Evolutionary conservation across 305 asterid genomes (phyloP), one percentile per base, ranked within the genome.

Genomic region (Lippia alba): DNA sequence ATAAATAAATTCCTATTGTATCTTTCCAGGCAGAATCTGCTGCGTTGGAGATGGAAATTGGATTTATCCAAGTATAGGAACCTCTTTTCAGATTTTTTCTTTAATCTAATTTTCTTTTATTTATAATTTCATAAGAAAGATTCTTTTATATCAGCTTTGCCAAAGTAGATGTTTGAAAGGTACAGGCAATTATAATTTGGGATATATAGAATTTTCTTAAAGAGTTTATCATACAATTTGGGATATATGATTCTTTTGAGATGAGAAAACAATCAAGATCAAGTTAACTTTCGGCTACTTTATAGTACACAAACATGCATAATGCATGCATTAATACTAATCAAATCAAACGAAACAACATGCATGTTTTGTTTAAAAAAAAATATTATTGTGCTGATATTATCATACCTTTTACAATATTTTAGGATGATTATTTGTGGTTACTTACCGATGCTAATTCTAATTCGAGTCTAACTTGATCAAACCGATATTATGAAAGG

Each of bases 21-120:
- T 63, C 77, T 73, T 79, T 81, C 73, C 16, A 50, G 67, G 73
- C 61, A 66, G 89, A 78, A 84, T 84, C 82, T 77, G 70, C 63
- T 81, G 80, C 77, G 80, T 75, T 74, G 86, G 89, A 83, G 78
- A 74, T 69, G 39, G 61, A 61, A 73, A 75, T 79, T 69, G 81
- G 70, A 66, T 79, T 75, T 84, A 84, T 84, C 86, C 83, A 81
- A 45, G 69, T 73, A 24, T 1, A 24, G 76, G 76, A 78, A 70
- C 74, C 76, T 72, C 66, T 64, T 66, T 36, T 36, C 4, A 4
- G 41, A 36, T 36, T 36, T 46, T 60, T 66, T n/a, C n/a, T 70
- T 71, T 40, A 5, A 7, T 32, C 12, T 57, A 24, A 1, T 24
- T 24, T 24, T 20, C 30, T 9, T 57, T 11, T 20, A 20, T 24